Evolutionary conservation across 768 basidiomycete species (phyloP).

Genomic region (Suillus clintonianus): DNA sequence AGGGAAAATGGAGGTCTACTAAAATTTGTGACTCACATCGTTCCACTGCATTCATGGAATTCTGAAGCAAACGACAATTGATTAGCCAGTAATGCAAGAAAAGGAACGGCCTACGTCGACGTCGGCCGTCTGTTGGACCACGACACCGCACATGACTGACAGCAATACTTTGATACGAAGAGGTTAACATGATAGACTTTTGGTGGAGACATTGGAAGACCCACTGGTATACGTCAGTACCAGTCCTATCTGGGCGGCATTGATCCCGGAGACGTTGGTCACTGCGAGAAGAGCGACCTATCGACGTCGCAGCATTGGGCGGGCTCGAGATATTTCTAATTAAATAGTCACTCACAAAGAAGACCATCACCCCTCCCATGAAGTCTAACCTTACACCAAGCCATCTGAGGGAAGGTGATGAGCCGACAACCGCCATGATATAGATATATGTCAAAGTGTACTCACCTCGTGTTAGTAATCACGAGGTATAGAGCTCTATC

Average conservation of each 20-base stretch:
- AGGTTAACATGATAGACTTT: not conserved
- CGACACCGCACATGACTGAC: constrained; percentile 52
- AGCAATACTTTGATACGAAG: constrained; percentile 41
- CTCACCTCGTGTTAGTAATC: constrained; percentile 63
- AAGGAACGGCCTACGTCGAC: constrained; percentile 47
- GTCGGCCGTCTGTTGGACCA: constrained; percentile 63
- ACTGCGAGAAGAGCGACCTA: constrained; percentile 70
- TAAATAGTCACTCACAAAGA: constrained; percentile 40
- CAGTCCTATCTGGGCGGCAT: constrained; percentile 69
- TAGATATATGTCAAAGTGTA: constrained; percentile 2
- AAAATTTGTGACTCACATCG: constrained; percentile 37
- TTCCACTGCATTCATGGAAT: constrained; percentile 69
- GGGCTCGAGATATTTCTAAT: not conserved
- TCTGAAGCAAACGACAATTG: constrained; percentile 33
- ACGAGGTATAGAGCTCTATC: constrained; percentile 70
- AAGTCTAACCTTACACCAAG: constrained; percentile 71
- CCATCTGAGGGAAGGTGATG: constrained; percentile 44
- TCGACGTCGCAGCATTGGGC: too few species aligned
- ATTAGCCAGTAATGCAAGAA: not conserved
- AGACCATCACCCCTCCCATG: constrained; percentile 60
- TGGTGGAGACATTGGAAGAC: constrained; percentile 7
- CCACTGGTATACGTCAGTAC: constrained; percentile 68
- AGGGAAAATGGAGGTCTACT: not conserved
- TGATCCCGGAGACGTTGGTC: constrained; percentile 54
- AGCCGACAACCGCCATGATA: not conserved